phyloP scores from a whole-genome alignment of 208 protist genomes.

The Trichomonas tenax region DNA sequence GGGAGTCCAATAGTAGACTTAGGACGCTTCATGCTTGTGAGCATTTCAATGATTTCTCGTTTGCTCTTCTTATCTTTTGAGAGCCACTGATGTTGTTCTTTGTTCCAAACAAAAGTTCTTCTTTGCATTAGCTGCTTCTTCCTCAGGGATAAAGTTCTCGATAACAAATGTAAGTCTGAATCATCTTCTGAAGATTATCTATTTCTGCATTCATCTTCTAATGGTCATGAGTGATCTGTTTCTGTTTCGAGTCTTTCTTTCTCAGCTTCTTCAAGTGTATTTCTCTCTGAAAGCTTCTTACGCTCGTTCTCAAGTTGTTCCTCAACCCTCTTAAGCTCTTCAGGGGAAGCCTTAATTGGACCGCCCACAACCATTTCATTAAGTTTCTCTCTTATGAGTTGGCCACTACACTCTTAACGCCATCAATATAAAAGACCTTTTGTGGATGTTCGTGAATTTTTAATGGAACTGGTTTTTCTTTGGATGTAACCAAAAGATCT shows the following conservation, averaged over 20 bases:
- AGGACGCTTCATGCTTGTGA: neutral
- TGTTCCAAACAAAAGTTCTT: neutral
- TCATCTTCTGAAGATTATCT: too few relatives aligned
- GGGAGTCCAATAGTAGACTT: neutral
- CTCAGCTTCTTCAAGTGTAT: neutral
- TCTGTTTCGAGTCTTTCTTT: neutral
- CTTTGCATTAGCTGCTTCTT: neutral
- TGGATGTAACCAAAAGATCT: slow-evolving; percentile 21
- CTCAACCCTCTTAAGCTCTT: neutral
- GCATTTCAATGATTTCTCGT: neutral
- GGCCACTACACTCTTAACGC: neutral
- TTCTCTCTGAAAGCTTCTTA: neutral
- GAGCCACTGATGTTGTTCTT: neutral
- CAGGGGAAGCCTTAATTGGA: neutral
- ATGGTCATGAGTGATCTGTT: too few relatives aligned
- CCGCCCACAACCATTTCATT: slow-evolving; percentile 35
- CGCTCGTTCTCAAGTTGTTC: neutral
- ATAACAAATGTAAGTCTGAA: neutral
- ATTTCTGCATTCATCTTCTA: too few relatives aligned
- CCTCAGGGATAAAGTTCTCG: neutral
- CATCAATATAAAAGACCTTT: slow-evolving; percentile 10
- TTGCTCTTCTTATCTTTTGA: neutral
- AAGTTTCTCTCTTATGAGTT: neutral
- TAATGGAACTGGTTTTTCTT: neutral
- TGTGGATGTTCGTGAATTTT: slow-evolving; percentile 23